Percentiles rank a stretch among this genome's conserved stretches.
phyloP scores from a whole-genome alignment of 2,329 filamentous ascomycete genomes.

The Aspergillus oerlinghausenensis region DNA sequence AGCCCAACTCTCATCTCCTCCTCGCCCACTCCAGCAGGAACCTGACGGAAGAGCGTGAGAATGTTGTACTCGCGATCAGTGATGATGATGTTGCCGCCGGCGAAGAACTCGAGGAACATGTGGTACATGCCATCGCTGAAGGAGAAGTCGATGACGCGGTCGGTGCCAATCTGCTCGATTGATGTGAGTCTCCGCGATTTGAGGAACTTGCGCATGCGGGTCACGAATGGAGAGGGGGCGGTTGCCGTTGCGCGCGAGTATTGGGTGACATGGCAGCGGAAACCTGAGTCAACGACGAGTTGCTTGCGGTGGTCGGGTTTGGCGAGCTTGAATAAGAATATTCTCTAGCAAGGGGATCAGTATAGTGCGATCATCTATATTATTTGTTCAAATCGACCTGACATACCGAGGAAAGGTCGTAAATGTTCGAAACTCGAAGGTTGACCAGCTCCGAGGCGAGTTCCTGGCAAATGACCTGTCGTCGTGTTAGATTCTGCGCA shows the following conservation, averaged over 20 bases:
- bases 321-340: constrained; percentile 91
- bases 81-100: constrained; percentile 88
- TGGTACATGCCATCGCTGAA: constrained; percentile 89
- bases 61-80: constrained; percentile 83
- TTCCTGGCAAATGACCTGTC: constrained; percentile 87
- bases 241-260: constrained; percentile 84
- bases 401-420: constrained; percentile 78
- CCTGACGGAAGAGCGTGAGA: constrained; percentile 72
- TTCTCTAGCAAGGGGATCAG: constrained; percentile 52
- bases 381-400: not conserved
- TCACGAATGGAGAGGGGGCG: constrained; percentile 79
- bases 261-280: constrained; percentile 88
- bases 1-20: constrained; percentile 74
- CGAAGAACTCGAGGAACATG: constrained; percentile 92
- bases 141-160: constrained; percentile 84
- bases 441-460: constrained; percentile 70
- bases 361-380: not conserved
- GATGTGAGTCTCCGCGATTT: constrained; percentile 80
- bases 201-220: constrained; percentile 77
- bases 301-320: constrained; percentile 87
- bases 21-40: constrained; percentile 75
- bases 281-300: constrained; percentile 88
- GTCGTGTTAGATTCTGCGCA: constrained; percentile 1
- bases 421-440: constrained; percentile 85
- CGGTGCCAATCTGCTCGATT: constrained; percentile 82